Evolutionary conservation across 108 stramenopile species (phyloP), one percentile per base, ranked within the genome.

Genomic region (Schizochytrium sp.): DNA sequence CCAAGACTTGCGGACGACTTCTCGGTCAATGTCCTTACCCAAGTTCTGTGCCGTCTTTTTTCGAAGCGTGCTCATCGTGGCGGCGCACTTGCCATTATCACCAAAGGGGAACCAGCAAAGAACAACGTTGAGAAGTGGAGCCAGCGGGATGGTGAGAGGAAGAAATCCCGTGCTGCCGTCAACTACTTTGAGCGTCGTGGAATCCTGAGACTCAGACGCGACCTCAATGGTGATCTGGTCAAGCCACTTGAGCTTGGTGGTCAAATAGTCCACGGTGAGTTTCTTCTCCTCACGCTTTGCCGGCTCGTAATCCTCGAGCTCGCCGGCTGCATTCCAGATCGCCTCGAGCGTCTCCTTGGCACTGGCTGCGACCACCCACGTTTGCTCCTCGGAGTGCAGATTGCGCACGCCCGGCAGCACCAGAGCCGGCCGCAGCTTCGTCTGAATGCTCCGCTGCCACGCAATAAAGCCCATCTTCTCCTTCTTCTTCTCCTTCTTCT

Each of bases 61-160:
- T 8, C 76, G 76, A 0, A 83, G 25, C 48, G 44, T 28, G 10
- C 48, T 83, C 48, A 83, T 47, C 6, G 76, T 53, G 19, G 45
- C n/a, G 76, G 25, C 45, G 76, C 76, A 83, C 76, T 83, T 83
- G 76, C 76, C 51, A 53, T 83, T 83, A 1, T 83, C 76, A 4
- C 76, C 76, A 23, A 83, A 83, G 45, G 76, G 76, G 48, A 83
- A 55, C 76, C 76, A 83, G 76, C 76, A 83, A 6, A 83, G 28
- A 1, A 83, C 12, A 23, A 47, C 4, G 76, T 83, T 83, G 51
- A 83, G 76, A 55, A 83, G 8, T 6, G 76, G 76, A 12, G 76
- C 76, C 16, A 83, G 76, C 23, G 76, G 76, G 51, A 83, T 83
- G 25, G 48, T 23, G n/a, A 83, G 51, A 12, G 76, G 76, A 43